phyloP scores from a whole-genome alignment of 2,329 filamentous ascomycete genomes.

The Colletotrichum filicis region DNA sequence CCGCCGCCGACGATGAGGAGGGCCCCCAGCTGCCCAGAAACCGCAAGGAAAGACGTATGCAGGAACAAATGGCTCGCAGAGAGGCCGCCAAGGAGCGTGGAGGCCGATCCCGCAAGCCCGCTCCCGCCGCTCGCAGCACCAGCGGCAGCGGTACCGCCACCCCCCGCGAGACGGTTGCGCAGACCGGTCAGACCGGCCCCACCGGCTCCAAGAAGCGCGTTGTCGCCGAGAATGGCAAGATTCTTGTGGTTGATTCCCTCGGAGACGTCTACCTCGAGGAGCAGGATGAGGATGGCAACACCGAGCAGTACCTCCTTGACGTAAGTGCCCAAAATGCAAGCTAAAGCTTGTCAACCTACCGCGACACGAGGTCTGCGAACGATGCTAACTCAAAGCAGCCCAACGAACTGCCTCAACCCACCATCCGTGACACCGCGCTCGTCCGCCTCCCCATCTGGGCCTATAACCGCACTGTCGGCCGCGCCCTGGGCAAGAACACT shows the following conservation, averaged over 20 bases:
- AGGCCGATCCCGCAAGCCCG: constrained; percentile 48
- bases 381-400: constrained; percentile 60
- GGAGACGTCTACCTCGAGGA: constrained; percentile 97
- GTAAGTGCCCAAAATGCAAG: constrained; percentile 62
- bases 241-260: constrained; percentile 89
- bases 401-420: constrained; percentile 82
- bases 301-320: constrained; percentile 87
- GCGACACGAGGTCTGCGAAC: neutral
- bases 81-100: constrained; percentile 58
- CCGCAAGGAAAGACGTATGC: constrained; percentile 86
- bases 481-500: constrained; percentile 53
- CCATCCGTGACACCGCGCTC: constrained; percentile 84
- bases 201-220: constrained; percentile 87
- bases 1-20: constrained; percentile 58
- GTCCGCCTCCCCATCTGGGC: constrained; percentile 81
- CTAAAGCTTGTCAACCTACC: neutral
- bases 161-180: constrained; percentile 62
- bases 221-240: constrained; percentile 93
- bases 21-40: constrained; percentile 73
- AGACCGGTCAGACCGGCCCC: constrained; percentile 60
- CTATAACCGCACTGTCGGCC: constrained; percentile 68
- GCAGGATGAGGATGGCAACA: constrained; percentile 85
- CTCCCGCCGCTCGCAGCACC: constrained; percentile 45
- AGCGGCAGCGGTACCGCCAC: constrained; percentile 38
- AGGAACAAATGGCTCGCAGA: constrained; percentile 85